A percentile compares a stretch with the other conserved stretches of the same genome.
phyloP scores from a whole-genome alignment of 2,329 filamentous ascomycete genomes.

The Kalaharituber pfeilii region DNA sequence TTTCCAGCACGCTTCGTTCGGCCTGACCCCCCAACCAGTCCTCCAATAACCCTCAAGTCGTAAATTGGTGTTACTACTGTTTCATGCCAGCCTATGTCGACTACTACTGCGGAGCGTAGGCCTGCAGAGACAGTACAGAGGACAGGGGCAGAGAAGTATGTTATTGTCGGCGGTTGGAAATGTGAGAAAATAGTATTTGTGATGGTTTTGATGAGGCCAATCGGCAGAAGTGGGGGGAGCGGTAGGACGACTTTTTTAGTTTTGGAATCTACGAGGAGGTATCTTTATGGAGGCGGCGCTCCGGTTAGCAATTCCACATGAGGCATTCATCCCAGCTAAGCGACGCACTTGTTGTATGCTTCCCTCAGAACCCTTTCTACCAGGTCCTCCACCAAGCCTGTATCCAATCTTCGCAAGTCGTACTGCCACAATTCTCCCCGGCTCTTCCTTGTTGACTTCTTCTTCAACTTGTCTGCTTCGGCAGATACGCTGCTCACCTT shows the following conservation, averaged over 20 bases:
- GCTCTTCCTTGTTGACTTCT: conserved; percentile 23
- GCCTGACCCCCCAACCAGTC: conserved; percentile 29
- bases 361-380: conserved; percentile 68
- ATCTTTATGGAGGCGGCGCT: conserved; percentile 28
- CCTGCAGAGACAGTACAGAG: conserved; percentile 64
- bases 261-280: conserved; percentile 54
- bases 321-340: conserved; percentile 20
- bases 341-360: conserved; percentile 58
- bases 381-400: conserved; percentile 70
- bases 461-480: conserved; percentile 11
- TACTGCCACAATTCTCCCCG: conserved; percentile 57
- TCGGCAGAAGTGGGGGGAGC: conserved; percentile 58
- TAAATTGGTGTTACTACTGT: conserved; percentile 73
- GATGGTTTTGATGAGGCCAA: conserved; percentile 56
- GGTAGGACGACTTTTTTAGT: conserved; percentile 57
- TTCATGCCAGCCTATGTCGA: conserved; percentile 88
- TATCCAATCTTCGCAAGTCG: conserved; percentile 54
- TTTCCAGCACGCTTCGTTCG: conserved; percentile 61
- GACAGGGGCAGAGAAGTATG: conserved; percentile 59
- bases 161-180: conserved; percentile 65
- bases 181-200: conserved; percentile 64
- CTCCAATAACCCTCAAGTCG: conserved; percentile 48
- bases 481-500: conserved; percentile 24
- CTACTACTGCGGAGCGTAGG: conserved; percentile 63
- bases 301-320: conserved; percentile 22